A percentile compares a stretch with the other conserved stretches of the same genome.
Conservation (phyloP, 2,329 filamentous ascomycete species). For the Graphiopsis chlorocephala region DNA sequence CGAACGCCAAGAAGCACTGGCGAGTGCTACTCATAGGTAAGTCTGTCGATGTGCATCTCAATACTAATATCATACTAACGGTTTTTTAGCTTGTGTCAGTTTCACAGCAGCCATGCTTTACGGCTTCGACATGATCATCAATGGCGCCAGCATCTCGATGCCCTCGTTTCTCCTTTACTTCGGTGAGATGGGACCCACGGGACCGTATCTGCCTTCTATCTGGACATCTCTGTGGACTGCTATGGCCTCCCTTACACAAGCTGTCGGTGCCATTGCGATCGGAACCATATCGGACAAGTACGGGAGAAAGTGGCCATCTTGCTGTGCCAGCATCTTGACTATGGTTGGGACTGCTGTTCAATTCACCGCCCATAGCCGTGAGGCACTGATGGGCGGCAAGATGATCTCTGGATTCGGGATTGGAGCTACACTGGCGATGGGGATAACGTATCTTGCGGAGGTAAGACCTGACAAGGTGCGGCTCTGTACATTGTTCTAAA, state of each 20-base stretch:
- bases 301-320: not conserved
- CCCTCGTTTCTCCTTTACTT: not conserved
- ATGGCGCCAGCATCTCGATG: not conserved
- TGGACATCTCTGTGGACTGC: not conserved
- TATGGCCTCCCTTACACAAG: not conserved
- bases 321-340: not conserved
- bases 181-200: not conserved
- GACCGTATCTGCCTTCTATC: not conserved
- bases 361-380: not conserved
- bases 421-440: not conserved
- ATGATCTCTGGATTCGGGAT: not conserved
- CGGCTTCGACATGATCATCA: slow-evolving; percentile 1
- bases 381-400: not conserved
- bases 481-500: no score
- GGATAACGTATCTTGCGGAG: not conserved
- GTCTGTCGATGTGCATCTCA: not conserved
- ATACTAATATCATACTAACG: not conserved
- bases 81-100: not conserved
- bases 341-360: not conserved
- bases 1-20: not conserved
- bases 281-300: not conserved
- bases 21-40: not conserved
- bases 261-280: not conserved
- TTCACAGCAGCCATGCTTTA: not conserved
- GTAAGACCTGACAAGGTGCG: not conserved